These are phyloP conservation scores for Ceratopteris richardii DNA, from an alignment of 75 land plant species.

Conservation along the genomic window DNA sequence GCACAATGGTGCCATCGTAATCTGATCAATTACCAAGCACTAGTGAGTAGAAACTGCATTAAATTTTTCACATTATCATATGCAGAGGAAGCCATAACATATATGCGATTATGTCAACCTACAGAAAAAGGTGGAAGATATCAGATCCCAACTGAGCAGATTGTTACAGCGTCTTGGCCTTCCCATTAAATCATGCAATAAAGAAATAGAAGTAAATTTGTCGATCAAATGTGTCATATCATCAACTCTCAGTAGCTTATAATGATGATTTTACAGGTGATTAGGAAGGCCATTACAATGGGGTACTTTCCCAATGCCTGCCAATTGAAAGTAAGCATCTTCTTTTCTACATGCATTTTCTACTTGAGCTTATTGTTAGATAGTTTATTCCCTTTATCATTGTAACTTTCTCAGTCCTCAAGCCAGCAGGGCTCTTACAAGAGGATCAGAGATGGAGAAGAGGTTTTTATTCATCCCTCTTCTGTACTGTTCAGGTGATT, in stretches of 20 bases:
- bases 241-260: too few species aligned
- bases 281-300: slow-evolving; percentile 69
- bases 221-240: too few species aligned
- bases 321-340: slow-evolving; percentile 46
- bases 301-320: slow-evolving; percentile 91
- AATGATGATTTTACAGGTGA: slow-evolving; percentile 42
- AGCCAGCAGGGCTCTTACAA: slow-evolving; percentile 63
- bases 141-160: slow-evolving; percentile 72
- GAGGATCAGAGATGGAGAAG: slow-evolving; percentile 62
- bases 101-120: neutral
- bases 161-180: slow-evolving; percentile 60
- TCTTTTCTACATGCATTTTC: too few species aligned
- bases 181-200: slow-evolving; percentile 48
- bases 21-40: slow-evolving; percentile 73
- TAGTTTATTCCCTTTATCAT: too few species aligned
- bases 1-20: slow-evolving; percentile 88
- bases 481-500: slow-evolving; percentile 81
- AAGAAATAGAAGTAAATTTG: slow-evolving; percentile 46
- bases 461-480: slow-evolving; percentile 87
- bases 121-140: slow-evolving; percentile 78
- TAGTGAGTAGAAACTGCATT: slow-evolving; percentile 33
- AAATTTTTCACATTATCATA: neutral
- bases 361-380: too few species aligned
- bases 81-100: neutral
- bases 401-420: too few species aligned